Base-by-base conservation (phyloP, 228 moss, liverwort and hornwort species). In the Sphagnum magellanicum region DNA sequence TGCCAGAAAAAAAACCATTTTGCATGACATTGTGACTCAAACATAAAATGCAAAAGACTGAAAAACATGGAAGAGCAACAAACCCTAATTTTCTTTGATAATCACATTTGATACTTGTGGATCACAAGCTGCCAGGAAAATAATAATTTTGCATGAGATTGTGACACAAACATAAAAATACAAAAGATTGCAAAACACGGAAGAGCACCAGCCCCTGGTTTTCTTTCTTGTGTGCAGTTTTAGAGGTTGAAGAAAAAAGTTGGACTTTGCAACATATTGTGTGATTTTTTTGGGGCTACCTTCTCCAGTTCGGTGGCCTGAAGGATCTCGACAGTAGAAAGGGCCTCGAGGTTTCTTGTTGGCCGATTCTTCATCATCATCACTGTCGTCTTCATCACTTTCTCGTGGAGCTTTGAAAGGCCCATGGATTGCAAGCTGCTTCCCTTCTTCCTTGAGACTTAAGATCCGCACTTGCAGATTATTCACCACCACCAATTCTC, bases 281-380 rank as follows among this genome's bases (percentile, higher is more conserved):
- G 32, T 32, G 32, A 32, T 32, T 32, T 32, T 32, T 32, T 32
- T 32, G 32, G 32, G 32, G 32, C 3, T 16, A 92, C 90, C 88
- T 90, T 98, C 93, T 66, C 93, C 91, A 6, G 91, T 93, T 16
- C 97, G 90, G 13, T 81, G 88, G 65, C 78, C 65, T 3, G 82
- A 69, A 5, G 90, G 90, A 61, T 93, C 97, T 61, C 72, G 85
- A 59, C 84, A 89, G 59, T 91, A 90, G 4, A 85, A 78, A 4
- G 85, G 79, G 72, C 91, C 89, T 50, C 81, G 69, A 4, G 63
- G 49, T 75, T 88, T 81, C 17, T 65, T 63, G 67, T 67, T 76
- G 61, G 51, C 73, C 10, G 68, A 16, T 52, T 70, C 80, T 3
- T 78, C 81, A 14, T 97, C 93, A 6, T 89, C 90, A 9, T 86